A percentile compares a stretch with the other conserved stretches of the same genome.
phyloP scores from a whole-genome alignment of 1,139 yeast species.

The Taphrina communis region DNA sequence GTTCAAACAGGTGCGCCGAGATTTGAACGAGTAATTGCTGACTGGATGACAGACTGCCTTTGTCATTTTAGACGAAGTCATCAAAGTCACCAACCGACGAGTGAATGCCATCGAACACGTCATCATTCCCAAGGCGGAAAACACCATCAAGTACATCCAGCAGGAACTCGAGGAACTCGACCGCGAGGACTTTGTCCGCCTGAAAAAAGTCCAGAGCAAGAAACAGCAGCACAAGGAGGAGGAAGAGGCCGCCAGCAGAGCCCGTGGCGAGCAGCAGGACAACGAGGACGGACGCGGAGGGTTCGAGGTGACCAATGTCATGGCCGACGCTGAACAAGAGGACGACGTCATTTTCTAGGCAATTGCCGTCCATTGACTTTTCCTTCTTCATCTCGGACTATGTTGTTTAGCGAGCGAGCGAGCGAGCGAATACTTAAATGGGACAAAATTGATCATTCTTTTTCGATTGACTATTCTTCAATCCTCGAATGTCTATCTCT shows the following conservation, averaged over 20 bases:
- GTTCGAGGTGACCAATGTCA: conserved; percentile 29
- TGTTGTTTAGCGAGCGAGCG: background rate
- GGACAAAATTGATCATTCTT: too few species aligned
- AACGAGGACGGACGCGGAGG: conserved; percentile 5
- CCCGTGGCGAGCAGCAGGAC: conserved; percentile 7
- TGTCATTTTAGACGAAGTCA: conserved; percentile 93
- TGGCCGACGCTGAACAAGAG: conserved; percentile 42
- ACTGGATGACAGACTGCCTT: conserved; percentile 69
- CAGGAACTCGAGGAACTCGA: conserved; percentile 96
- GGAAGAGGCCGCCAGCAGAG: conserved; percentile 59
- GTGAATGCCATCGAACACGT: conserved; percentile 99
- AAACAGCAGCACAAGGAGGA: conserved; percentile 78
- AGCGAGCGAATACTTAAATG: background rate
- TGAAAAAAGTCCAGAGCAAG: conserved; percentile 96
- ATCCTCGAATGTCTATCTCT: background rate
- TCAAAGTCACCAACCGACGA: conserved; percentile 96
- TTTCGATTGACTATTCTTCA: background rate
- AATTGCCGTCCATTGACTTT: background rate
- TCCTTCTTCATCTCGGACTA: too few species aligned
- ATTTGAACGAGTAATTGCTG: background rate
- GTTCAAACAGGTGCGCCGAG: too few species aligned
- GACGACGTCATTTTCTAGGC: conserved; percentile 45
- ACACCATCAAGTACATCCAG: conserved; percentile 89
- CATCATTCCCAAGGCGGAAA: conserved; percentile 95
- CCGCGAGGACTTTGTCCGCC: conserved; percentile 95